phyloP scores from a whole-genome alignment of 768 basidiomycete species.

The Leccinum broughii region DNA sequence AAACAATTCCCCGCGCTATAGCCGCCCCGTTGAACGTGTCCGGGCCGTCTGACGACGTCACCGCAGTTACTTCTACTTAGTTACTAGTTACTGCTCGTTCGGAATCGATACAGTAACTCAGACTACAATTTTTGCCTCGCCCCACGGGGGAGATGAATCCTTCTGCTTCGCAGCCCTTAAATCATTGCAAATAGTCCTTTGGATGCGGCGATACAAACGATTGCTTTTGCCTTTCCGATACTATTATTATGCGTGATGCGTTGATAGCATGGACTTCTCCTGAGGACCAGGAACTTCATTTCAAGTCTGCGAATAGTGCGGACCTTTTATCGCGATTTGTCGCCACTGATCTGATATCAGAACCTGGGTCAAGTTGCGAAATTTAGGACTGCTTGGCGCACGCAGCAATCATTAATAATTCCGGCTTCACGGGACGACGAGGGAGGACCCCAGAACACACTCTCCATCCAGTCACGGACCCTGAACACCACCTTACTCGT shows the following conservation, averaged over 20 bases:
- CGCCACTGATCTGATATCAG: too few species aligned
- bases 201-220: not conserved
- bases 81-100: not conserved
- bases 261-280: not conserved
- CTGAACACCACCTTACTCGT: constrained; percentile 15
- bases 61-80: not conserved
- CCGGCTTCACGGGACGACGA: too few species aligned
- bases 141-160: not conserved
- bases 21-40: not conserved
- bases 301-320: not conserved
- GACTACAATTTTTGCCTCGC: not conserved
- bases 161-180: not conserved
- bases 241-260: not conserved
- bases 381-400: too few species aligned
- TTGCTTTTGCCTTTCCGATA: not conserved
- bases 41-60: not conserved
- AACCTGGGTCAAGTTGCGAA: not conserved
- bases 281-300: not conserved
- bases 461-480: constrained; percentile 9
- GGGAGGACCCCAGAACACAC: constrained; percentile 19
- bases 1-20: not conserved
- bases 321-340: not conserved
- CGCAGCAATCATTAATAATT: too few species aligned
- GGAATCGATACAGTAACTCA: not conserved
- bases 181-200: not conserved